Base-by-base conservation (phyloP, 495 filamentous ascomycete genomes). In the Rhizodiscina lignyota region DNA sequence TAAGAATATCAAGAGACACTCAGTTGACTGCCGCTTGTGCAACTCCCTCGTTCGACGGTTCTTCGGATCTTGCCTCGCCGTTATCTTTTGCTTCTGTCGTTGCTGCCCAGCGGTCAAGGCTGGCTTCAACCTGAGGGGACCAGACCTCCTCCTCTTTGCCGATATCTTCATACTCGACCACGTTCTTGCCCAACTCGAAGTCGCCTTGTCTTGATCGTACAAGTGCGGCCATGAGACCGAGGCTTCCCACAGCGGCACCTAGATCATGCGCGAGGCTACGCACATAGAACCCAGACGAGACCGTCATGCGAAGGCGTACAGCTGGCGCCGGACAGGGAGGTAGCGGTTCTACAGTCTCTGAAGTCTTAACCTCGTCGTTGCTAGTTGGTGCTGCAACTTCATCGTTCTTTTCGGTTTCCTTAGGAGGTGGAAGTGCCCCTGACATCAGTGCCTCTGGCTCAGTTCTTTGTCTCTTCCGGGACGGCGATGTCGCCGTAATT, bases 211-310 rank as follows among this genome's bases (percentile, higher is more conserved):
- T 73, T 2, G 71, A 77, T 13, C 89, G 74, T 31, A 78, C 65
- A 21, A 99, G 69, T 39, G 77, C 70, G 33, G 83, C 77, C 89
- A 99, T 96, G 47, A 87, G 61, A 18, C 68, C 89, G 21, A 78
- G 72, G 22, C 80, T 91, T 18, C 76, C 74, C 8, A 92, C 59
- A 29, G 84, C 81, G 44, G 74, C 67, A 13, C 89, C 89, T 20
- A 99, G 65, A 47, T 99, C 91, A 47, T 96, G 84, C 36, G 82
- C 81, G 29, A 99, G 66, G 22, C 78, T 86, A 36, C 89, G 81
- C 27, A 99, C 89, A 57, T 99, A 99, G 64, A 96, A 99, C 28
- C 89, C 89, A 3, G 84, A 93, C 3, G 84, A 77, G 27, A 94
- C 89, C 1, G 79, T 92, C 80, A 99, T 83, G 37, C 74, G 71